Evolutionary conservation across 192 early-diverging fungal genomes (phyloP).

Genomic region (Linnemannia schmuckeri): DNA sequence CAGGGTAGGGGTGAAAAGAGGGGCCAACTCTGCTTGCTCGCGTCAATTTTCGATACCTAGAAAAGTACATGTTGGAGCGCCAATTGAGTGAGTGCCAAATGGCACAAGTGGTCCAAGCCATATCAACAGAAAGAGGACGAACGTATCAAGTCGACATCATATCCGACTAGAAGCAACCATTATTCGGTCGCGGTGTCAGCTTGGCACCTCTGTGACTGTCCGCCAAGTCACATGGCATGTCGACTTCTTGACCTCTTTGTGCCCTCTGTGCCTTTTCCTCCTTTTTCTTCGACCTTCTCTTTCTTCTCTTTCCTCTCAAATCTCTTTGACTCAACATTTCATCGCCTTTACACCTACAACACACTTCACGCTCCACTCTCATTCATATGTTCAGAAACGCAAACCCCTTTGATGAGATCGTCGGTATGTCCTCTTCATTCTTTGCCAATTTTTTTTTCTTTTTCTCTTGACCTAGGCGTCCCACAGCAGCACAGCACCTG

Average conservation of each 20-base stretch:
- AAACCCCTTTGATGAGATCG: slow-evolving; percentile 68
- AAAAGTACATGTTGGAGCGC: too few species aligned
- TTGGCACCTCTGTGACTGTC: neutral
- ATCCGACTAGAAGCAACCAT: too few species aligned
- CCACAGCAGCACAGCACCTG: neutral
- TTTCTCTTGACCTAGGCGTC: neutral
- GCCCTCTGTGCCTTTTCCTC: neutral
- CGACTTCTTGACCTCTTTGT: neutral
- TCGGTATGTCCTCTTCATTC: slow-evolving; percentile 54
- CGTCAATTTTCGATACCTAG: too few species aligned
- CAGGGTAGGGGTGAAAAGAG: too few species aligned
- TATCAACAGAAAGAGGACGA: neutral
- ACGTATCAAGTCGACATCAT: too few species aligned
- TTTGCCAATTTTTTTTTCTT: neutral
- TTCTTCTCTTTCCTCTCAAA: neutral
- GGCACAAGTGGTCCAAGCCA: neutral
- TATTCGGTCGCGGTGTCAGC: too few species aligned
- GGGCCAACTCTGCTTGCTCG: too few species aligned
- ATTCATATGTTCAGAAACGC: slow-evolving; percentile 59
- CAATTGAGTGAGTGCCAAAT: too few species aligned
- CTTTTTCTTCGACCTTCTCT: slow-evolving; percentile 1
- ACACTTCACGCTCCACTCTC: neutral
- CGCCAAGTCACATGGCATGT: neutral
- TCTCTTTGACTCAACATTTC: neutral
- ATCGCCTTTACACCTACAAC: neutral